Evolutionary conservation across 1,284 basidiomycete species (phyloP), one percentile per base, ranked within the genome.

Genomic region (Sporisorium exsertum): DNA sequence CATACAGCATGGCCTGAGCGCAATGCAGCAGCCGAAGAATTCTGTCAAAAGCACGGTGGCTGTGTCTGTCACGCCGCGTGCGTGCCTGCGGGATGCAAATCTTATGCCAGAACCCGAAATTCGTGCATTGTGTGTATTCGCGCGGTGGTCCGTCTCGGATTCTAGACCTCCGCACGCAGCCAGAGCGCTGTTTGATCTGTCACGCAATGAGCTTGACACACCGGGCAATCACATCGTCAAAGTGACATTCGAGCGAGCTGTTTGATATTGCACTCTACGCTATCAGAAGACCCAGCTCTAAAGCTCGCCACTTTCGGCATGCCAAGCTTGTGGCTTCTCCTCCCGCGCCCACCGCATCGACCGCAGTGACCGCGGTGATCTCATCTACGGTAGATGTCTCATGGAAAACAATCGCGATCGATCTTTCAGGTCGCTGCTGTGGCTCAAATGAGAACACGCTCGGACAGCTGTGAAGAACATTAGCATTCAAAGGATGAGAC

Each of bases 1-100:
- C 13, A 24, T 5, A 40, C 15, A n/a, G 37, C 24, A 42, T 55
- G 53, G 53, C 27, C 53, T 20, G 26, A 55, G 53, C 53, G 53
- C n/a, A 22, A 4, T n/a, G n/a, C n/a, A 55, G 12, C 22, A 43
- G 20, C 37, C 53, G 37, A 42, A 55, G 27, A 29, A 29, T 4
- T 29, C 27, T 49, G 37, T 40, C 37, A 40, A 40, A n/a, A 40
- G 15, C 37, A 18, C 4, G 6, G 27, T 13, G 47, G 24, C 9
- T 35, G 33, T 49, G 47, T 29, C 24, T 18, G 22, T 49, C 47
- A 50, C 47, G 47, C n/a, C 37, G 52, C 52, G 24, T 27, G 26
- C 52, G 18, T 54, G 26, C 52, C 26, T 54, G 52, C 52, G 40
- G 18, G 37, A 26, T 13, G 52, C 37, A 27, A 47, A 29, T 47